Conservation (phyloP, 495 filamentous ascomycete species). For the Tuber aestivum region DNA sequence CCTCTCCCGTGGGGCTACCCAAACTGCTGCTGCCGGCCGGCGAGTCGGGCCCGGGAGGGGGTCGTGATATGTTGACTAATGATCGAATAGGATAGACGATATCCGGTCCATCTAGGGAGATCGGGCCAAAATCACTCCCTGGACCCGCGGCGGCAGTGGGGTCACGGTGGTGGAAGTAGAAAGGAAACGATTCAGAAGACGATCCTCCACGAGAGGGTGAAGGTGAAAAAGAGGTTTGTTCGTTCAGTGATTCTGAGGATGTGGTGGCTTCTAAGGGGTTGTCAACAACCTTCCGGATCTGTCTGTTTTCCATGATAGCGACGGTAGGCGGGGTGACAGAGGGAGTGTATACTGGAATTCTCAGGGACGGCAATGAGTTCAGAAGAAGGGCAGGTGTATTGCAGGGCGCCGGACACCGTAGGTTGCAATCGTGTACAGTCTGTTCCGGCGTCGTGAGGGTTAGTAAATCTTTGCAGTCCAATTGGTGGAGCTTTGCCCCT, state of each 20-base stretch:
- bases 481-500: neutral
- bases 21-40: conserved; percentile 11
- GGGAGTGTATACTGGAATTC: neutral
- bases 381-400: neutral
- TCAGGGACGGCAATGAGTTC: neutral
- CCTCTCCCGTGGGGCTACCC: neutral
- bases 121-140: conserved; percentile 34
- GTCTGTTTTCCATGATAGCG: neutral
- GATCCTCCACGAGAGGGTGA: conserved; percentile 6
- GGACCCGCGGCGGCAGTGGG: neutral
- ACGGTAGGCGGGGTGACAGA: neutral
- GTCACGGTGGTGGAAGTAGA: conserved; percentile 1
- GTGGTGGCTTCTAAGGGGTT: neutral
- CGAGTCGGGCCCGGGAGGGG: conserved; percentile 38
- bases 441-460: neutral
- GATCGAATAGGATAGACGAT: conserved; percentile 81
- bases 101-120: conserved; percentile 52
- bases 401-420: neutral
- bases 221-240: neutral
- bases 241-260: neutral
- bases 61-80: conserved; percentile 66
- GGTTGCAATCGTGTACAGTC: neutral
- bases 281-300: neutral
- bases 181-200: conserved; percentile 7
- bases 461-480: neutral